phyloP scores from a whole-genome alignment of 768 basidiomycete species.

The Mycena galericulata region DNA sequence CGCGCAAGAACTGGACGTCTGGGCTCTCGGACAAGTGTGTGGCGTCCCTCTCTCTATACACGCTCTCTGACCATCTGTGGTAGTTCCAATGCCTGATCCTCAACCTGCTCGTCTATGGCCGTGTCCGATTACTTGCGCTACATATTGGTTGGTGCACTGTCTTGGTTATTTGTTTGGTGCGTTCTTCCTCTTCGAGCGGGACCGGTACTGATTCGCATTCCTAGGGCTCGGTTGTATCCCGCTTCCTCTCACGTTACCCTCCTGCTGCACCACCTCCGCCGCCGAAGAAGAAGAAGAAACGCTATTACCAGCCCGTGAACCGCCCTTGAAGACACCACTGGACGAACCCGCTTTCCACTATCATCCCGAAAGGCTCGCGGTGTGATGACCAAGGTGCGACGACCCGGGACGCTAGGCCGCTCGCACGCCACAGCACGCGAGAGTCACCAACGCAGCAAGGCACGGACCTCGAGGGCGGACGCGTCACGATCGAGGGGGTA shows the following conservation, averaged over 20 bases:
- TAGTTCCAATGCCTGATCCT: neutral
- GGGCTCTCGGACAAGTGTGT: neutral
- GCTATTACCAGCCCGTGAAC: neutral
- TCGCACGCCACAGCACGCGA: slow-evolving; percentile 2
- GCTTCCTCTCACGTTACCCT: neutral
- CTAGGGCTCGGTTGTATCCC: too few species aligned
- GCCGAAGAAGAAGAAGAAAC: neutral
- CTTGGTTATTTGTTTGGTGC: neutral
- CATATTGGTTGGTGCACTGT: neutral
- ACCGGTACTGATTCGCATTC: neutral
- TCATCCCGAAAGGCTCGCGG: neutral
- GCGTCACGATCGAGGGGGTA: slow-evolving; percentile 17
- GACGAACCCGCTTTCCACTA: neutral
- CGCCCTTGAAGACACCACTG: too few species aligned
- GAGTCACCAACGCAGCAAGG: neutral
- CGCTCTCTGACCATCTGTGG: neutral
- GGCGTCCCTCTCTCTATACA: neutral
- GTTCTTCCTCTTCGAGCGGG: neutral
- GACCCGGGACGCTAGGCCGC: neutral
- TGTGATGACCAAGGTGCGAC: slow-evolving; percentile 5
- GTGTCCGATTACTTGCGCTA: neutral
- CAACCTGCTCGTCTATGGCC: neutral
- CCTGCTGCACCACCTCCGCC: neutral
- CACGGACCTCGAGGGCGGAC: slow-evolving; percentile 20
- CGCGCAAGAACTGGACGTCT: neutral